These are phyloP conservation scores for Pestalotiopsis sp. DNA, from an alignment of 2,329 filamentous ascomycete species.

Conservation along the genomic window DNA sequence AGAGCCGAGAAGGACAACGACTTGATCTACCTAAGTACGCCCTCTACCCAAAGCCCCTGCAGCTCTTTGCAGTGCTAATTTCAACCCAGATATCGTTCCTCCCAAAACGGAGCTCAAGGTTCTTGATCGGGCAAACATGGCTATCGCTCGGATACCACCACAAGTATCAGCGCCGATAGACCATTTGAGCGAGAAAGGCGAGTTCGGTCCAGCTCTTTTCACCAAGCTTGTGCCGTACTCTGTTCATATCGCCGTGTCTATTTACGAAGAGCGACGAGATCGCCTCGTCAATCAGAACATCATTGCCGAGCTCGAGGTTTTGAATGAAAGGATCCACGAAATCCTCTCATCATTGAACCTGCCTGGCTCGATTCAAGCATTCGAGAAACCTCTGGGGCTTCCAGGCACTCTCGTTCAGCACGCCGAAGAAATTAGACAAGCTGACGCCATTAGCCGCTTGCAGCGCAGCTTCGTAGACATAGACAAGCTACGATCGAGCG, in stretches of 20 bases:
- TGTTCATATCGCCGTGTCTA: slow-evolving; percentile 91
- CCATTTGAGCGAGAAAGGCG: slow-evolving; percentile 76
- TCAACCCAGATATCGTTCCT: slow-evolving; percentile 67
- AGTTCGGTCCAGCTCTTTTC: slow-evolving; percentile 85
- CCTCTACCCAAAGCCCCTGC: not conserved
- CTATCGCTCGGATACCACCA: slow-evolving; percentile 74
- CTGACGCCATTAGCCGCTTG: slow-evolving; percentile 79
- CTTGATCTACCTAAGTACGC: slow-evolving; percentile 81
- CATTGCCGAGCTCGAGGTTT: slow-evolving; percentile 78
- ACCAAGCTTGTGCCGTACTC: slow-evolving; percentile 92
- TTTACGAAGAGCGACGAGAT: slow-evolving; percentile 91
- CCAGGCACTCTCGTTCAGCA: slow-evolving; percentile 86
- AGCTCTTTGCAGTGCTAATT: not conserved
- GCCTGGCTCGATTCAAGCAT: slow-evolving; percentile 87
- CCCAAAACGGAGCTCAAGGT: slow-evolving; percentile 86
- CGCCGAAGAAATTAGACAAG: slow-evolving; percentile 90
- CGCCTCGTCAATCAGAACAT: slow-evolving; percentile 88
- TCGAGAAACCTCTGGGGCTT: slow-evolving; percentile 91
- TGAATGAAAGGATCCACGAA: slow-evolving; percentile 81
- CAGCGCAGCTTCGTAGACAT: slow-evolving; percentile 85
- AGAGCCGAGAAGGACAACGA: slow-evolving; percentile 96
- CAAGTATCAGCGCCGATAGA: slow-evolving; percentile 82
- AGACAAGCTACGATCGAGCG: slow-evolving; percentile 82
- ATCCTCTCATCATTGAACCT: slow-evolving; percentile 82
- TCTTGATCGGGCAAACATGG: slow-evolving; percentile 89